A percentile compares a stretch with the other conserved stretches of the same genome.
Conservation (phyloP, 108 stramenopile species). For the Cyclotella cryptica region DNA sequence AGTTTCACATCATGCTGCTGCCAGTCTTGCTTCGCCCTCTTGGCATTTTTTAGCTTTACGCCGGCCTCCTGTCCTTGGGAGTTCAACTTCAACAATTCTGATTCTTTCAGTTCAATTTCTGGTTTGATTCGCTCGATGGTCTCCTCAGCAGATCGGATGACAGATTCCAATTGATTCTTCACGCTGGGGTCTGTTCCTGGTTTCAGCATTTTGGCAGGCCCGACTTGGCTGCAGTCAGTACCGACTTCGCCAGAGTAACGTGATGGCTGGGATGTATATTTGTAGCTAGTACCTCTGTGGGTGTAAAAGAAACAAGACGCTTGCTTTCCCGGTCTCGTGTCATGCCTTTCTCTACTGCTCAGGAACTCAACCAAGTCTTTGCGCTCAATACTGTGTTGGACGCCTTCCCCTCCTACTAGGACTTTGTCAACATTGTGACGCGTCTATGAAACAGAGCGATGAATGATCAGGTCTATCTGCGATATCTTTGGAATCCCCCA, state of each 20-base stretch:
- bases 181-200: constrained; percentile 65
- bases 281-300: constrained; percentile 30
- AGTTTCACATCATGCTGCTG: constrained; percentile 49
- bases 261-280: constrained; percentile 60
- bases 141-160: constrained; percentile 44
- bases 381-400: constrained; percentile 65
- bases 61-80: constrained; percentile 46
- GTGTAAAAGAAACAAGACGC: constrained; percentile 47
- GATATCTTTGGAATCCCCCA: background rate
- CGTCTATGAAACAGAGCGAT: background rate
- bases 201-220: constrained; percentile 52
- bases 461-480: background rate
- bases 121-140: constrained; percentile 51
- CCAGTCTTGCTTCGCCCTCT: constrained; percentile 35
- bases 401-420: constrained; percentile 74
- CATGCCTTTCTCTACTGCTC: constrained; percentile 38
- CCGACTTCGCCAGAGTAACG: constrained; percentile 52
- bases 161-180: constrained; percentile 50
- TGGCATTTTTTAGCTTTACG: constrained; percentile 43
- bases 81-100: constrained; percentile 35
- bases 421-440: constrained; percentile 72
- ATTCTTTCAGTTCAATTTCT: constrained; percentile 37
- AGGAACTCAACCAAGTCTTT: constrained; percentile 57
- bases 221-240: constrained; percentile 48
- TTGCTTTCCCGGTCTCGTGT: constrained; percentile 21